These are phyloP conservation scores for Dissophora ornata DNA, from an alignment of 192 early-diverging fungal genomes.

Conservation along the genomic window DNA sequence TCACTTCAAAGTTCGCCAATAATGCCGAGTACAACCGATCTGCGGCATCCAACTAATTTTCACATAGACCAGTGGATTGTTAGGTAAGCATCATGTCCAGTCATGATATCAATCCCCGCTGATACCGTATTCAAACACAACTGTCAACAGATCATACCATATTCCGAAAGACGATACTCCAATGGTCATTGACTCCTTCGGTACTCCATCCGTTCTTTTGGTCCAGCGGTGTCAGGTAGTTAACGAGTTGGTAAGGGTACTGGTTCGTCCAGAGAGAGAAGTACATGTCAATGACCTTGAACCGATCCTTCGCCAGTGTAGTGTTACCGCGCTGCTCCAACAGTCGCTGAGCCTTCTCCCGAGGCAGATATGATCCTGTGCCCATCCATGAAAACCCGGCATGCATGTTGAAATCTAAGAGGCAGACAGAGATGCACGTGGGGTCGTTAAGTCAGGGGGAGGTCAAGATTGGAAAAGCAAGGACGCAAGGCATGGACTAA, in stretches of 20 bases:
- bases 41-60: constrained; percentile 62
- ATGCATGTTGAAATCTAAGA: constrained; percentile 64
- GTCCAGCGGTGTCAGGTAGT: constrained; percentile 57
- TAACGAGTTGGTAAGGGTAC: constrained; percentile 66
- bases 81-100: background rate
- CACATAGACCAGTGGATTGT: background rate
- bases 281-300: constrained; percentile 62
- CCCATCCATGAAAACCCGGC: constrained; percentile 66
- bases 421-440: too few species aligned
- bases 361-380: constrained; percentile 61
- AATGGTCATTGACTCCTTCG: constrained; percentile 58
- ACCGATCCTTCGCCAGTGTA: constrained; percentile 58
- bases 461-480: too few species aligned
- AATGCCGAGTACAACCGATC: constrained; percentile 58
- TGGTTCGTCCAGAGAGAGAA: constrained; percentile 72
- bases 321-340: constrained; percentile 62
- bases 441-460: too few species aligned
- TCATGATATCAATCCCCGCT: too few species aligned
- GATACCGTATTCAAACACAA: too few species aligned
- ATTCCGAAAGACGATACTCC: constrained; percentile 59
- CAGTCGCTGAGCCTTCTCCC: constrained; percentile 61
- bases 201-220: constrained; percentile 57
- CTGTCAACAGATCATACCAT: constrained; percentile 45
- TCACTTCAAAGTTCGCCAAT: constrained; percentile 46
- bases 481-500: too few species aligned